These are phyloP conservation scores for Fraxinus albicans DNA, from an alignment of 305 asterid species.

Conservation along the genomic window DNA sequence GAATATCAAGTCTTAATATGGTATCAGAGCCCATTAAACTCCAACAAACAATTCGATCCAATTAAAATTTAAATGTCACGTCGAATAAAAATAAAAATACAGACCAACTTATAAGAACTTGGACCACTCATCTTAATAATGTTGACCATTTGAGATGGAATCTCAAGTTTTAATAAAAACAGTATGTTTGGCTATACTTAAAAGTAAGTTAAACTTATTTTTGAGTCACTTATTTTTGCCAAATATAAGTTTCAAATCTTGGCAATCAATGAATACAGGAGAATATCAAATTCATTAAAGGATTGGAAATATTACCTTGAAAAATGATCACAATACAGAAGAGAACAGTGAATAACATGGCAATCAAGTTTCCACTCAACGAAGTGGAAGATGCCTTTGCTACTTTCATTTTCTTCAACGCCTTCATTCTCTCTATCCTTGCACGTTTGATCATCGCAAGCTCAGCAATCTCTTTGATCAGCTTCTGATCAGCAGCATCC, in stretches of 20 bases:
- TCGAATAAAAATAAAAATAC: too few species aligned
- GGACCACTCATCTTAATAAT: too few species aligned
- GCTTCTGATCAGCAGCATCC: constrained; percentile 83
- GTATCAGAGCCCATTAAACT: too few species aligned
- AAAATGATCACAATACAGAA: constrained; percentile 65
- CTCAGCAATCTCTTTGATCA: constrained; percentile 71
- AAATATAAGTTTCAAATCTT: background rate
- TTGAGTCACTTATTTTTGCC: background rate
- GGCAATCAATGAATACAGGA: background rate
- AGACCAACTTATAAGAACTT: too few species aligned
- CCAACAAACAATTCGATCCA: too few species aligned
- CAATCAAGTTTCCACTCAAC: constrained; percentile 50
- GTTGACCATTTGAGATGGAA: too few species aligned
- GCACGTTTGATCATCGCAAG: constrained; percentile 75
- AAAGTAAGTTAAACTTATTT: background rate
- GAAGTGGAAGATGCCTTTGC: constrained; percentile 48
- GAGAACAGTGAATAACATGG: constrained; percentile 63
- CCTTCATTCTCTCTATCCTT: constrained; percentile 71
- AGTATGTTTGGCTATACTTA: background rate
- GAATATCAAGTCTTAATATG: too few species aligned
- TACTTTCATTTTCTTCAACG: constrained; percentile 61
- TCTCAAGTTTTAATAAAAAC: too few species aligned
- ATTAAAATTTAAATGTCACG: too few species aligned
- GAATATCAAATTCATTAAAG: background rate
- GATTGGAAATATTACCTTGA: constrained; percentile 49